These are phyloP conservation scores for Babesia ovis DNA, from an alignment of 169 alveolate genomes.

Conservation along the genomic window DNA sequence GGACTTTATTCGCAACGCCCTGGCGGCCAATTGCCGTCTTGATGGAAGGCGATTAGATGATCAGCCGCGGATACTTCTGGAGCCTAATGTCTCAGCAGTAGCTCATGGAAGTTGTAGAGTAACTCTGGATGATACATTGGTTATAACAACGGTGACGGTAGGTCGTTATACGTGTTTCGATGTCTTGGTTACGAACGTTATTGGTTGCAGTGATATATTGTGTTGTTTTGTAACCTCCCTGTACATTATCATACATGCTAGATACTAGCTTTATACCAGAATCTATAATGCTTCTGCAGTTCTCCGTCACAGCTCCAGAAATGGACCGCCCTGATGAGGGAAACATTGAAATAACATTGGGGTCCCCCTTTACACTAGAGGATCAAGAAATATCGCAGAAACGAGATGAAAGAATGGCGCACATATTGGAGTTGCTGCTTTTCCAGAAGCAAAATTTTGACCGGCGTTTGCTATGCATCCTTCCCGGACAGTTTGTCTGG, in stretches of 20 bases:
- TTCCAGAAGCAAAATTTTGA: slow-evolving; percentile 61
- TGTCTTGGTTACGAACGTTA: too few species aligned
- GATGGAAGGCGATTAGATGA: slow-evolving; percentile 60
- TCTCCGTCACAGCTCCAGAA: slow-evolving; percentile 36
- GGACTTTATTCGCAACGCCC: slow-evolving; percentile 62
- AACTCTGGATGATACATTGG: slow-evolving; percentile 47
- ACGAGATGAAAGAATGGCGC: slow-evolving; percentile 57
- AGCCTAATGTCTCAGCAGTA: slow-evolving; percentile 43
- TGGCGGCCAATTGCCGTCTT: slow-evolving; percentile 51
- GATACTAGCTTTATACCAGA: too few species aligned
- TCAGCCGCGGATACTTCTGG: slow-evolving; percentile 15
- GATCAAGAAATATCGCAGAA: slow-evolving; percentile 54
- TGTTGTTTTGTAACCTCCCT: too few species aligned
- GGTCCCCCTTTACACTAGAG: slow-evolving; percentile 50
- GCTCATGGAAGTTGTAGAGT: slow-evolving; percentile 65
- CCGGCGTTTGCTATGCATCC: slow-evolving; percentile 64
- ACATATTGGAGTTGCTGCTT: slow-evolving; percentile 51
- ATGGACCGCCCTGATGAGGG: slow-evolving; percentile 56
- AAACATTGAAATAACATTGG: slow-evolving; percentile 33
- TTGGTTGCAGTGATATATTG: too few species aligned
- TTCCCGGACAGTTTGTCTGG: slow-evolving; percentile 73
- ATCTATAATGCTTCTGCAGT: slow-evolving; percentile 26
- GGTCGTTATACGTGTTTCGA: too few species aligned
- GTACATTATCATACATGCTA: too few species aligned
- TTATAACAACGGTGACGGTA: slow-evolving; percentile 58